Evolutionary conservation across 1,139 yeast genomes (phyloP), one percentile per base, ranked within the genome.

Genomic region (Zygoascus hellenicus): DNA sequence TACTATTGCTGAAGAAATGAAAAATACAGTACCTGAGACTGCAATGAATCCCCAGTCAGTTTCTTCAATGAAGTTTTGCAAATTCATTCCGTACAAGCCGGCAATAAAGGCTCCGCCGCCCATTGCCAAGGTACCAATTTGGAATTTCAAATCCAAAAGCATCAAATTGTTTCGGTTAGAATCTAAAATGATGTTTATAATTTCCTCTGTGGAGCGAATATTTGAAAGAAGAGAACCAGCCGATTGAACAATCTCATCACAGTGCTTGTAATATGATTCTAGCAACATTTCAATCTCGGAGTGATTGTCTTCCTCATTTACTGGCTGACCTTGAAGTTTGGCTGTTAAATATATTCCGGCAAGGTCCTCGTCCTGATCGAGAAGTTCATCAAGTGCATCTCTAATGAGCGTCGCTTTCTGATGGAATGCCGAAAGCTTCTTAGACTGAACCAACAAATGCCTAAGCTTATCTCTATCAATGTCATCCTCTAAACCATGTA

Each of bases 181-280:
- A 65, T 94, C 99, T 47, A 94, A 69, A 49, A 94, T 88, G 58
- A 94, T 92, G 63, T 94, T 94, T 51, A 89, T 94, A 59, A 94
- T 89, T 62, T 94, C 99, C 62, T 94, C 98, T 0, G 99, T 92
- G 13, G 95, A 88, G 53, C 83, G 79, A 57, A 94, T 92, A 65
- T 92, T 95, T 54, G 81, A 78, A 32, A 87, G 80, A 48, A 89
- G 70, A 31, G 90, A 83, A 43, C 88, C 96, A 0, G 95, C 84
- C 49, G 88, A 89, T 63, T 92, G 99, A 2, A 92, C 98, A 59
- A 88, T 85, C 66, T 94, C 98, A 60, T 94, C 98, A 64, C 95
- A 86, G 59, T 92, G 97, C 51, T 88, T 86, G 67, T 88, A 89
- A 67, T 94, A 94, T 0, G 96, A 80, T 62, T 94, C 99, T 36